Evolutionary conservation across 2,329 filamentous ascomycete genomes (phyloP), one percentile per base, ranked within the genome.

Genomic region (Celoporthe dispersa): DNA sequence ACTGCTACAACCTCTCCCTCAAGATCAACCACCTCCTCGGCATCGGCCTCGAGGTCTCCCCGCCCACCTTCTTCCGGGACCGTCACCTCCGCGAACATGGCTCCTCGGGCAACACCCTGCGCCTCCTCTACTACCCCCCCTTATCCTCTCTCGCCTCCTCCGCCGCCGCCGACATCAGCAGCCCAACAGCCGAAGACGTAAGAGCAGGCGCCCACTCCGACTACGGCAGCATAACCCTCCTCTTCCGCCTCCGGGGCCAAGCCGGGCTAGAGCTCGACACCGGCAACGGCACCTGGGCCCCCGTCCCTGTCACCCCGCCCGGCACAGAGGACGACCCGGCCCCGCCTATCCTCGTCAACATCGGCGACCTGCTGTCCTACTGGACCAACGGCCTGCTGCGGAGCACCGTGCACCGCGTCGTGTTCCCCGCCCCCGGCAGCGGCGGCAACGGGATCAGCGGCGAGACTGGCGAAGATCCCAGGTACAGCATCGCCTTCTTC

Each of bases 171-270:
- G 39, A 82, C 67, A 84, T 83, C 9, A 76, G 78, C 14, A 80
- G 89, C 74, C 75, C 84, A 44, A 48, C 57, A 22, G 66, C 76
- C 72, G 76, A 82, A 68, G 92, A 95, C 76, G 88, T 98, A 71
- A 91, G 95, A 37, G 95, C 95, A 8, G 96, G 95, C 69, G 94
- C 95, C 0, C 95, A 98, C 80, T 95, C 92, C 5, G 94, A 98
- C 82, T 97, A 97, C 81, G 89, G 89, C 68, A 88, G 86, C 70
- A 80, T 91, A 70, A 91, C 89, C 1, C 83, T 91, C n/a, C 87
- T 98, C 14, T 98, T 99, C 84, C 94, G 96, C 74, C 88, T 94
- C 1, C 88, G 88, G 0, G 92, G 92, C 1, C 94, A 98, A 76
- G 91, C 94, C 0, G 96, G 96, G 0, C 85, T 99, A 1, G 94